phyloP scores from a whole-genome alignment of 2,329 filamentous ascomycete species.

The Gnomoniopsis smithogilvyi region DNA sequence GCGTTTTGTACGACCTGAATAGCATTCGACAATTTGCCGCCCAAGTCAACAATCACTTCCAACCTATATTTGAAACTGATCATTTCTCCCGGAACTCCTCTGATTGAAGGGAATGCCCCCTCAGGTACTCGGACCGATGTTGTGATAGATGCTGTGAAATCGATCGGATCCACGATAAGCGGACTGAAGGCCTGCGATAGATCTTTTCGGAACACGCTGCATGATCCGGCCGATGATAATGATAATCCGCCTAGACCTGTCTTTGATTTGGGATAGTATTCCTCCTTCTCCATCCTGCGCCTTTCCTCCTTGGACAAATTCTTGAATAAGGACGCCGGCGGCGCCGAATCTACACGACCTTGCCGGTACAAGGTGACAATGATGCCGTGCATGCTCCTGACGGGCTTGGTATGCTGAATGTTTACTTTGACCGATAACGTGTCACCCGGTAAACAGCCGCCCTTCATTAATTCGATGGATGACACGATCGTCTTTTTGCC shows the following conservation, averaged over 20 bases:
- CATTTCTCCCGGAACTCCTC: conserved; percentile 84
- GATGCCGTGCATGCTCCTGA: conserved; percentile 89
- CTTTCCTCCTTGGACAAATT: conserved; percentile 59
- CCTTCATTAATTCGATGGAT: conserved; percentile 76
- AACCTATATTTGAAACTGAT: conserved; percentile 94
- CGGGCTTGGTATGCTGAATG: conserved; percentile 82
- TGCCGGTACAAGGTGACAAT: conserved; percentile 91
- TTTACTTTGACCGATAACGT: conserved; percentile 74
- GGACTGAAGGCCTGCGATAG: conserved; percentile 85
- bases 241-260: conserved; percentile 85
- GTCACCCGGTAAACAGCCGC: conserved; percentile 84
- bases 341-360: conserved; percentile 79
- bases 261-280: conserved; percentile 82
- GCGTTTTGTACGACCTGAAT: conserved; percentile 59
- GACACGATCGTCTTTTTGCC: conserved; percentile 80
- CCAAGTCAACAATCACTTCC: conserved; percentile 88
- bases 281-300: conserved; percentile 70
- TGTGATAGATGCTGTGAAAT: conserved; percentile 74
- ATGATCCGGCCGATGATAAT: conserved; percentile 79
- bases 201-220: conserved; percentile 93
- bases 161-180: conserved; percentile 79
- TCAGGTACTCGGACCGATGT: conserved; percentile 84
- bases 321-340: conserved; percentile 48
- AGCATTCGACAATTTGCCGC: conserved; percentile 77
- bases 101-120: conserved; percentile 88